Base-by-base conservation (phyloP, 2,329 filamentous ascomycete genomes). In the Fonsecaea pugnacius region DNA sequence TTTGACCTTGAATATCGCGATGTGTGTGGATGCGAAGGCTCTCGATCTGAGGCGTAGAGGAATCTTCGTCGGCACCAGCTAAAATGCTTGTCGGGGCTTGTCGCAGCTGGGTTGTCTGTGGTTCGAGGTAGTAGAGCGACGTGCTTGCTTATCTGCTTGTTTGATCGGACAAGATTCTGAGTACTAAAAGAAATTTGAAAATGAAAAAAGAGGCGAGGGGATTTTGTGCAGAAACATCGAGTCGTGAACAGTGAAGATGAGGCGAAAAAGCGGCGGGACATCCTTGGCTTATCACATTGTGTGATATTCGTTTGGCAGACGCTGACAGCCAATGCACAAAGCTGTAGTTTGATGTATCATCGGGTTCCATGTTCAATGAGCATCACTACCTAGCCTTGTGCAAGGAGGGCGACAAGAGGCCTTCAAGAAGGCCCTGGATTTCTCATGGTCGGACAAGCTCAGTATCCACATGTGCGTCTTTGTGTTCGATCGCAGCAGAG, bases 391-490 rank as follows among this genome's bases (percentile, higher is more conserved):
- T 18, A 24, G 9, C 8, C 21, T 48, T 48, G 43, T 27, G 18
- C 43, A 27, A 27, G 18, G 43, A 27, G 43, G 18, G 18, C 18
- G 43, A 48, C 18, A 27, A 21, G 8, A 9, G 8, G 8, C 8
- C 43, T 24, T 48, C 16, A 7, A 5, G 18, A 8, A 18, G 16
- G 16, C 38, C n/a, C 3, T 6, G 5, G 9, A 7, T 7, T n/a
- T 48, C 43, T 50, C 30, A 59, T 27, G 57, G 57, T 27, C 57
- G 43, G 14, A 40, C 46, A 14, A 48, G 48, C 32, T 46, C 43
- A 30, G 57, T 51, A 33, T 59, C 57, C 30, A 50, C 43, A 18
- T 59, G 57, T 27, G 57, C 57, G 30, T 59, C 57, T 18, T 50
- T 43, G 30, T 33, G 52, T 38, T 58, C 33, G 43, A 57, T 43